phyloP scores from a whole-genome alignment of 2,329 filamentous ascomycete genomes.

The Apiospora hydei region DNA sequence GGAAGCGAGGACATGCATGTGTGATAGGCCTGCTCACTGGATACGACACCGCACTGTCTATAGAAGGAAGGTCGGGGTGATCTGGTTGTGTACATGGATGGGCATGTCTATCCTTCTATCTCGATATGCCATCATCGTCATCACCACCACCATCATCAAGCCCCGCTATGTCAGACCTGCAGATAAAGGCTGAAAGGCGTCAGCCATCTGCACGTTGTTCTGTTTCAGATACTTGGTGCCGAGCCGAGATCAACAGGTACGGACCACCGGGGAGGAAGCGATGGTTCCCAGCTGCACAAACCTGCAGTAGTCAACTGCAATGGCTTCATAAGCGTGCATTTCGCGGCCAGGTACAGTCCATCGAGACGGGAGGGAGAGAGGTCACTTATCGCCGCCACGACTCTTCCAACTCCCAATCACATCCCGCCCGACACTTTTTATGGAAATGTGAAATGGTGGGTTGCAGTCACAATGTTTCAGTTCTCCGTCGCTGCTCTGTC shows the following conservation, averaged over 20 bases:
- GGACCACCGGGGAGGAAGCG: background rate
- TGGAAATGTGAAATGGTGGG: background rate
- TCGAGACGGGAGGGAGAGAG: too few species aligned
- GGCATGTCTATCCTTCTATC: background rate
- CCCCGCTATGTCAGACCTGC: slow-evolving; percentile 19
- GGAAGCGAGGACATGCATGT: background rate
- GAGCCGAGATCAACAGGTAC: slow-evolving; percentile 19
- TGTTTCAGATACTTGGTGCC: slow-evolving; percentile 5
- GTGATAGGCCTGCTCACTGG: background rate
- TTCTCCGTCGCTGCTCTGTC: background rate
- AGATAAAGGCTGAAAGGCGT: background rate
- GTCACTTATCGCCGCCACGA: background rate
- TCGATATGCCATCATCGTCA: background rate
- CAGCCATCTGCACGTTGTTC: slow-evolving; percentile 12
- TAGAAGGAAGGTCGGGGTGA: slow-evolving; percentile 4
- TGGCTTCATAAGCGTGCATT: slow-evolving; percentile 10
- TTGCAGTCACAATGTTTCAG: slow-evolving; percentile 18
- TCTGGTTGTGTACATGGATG: background rate
- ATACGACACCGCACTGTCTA: background rate
- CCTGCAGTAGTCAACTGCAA: background rate
- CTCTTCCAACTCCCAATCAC: background rate
- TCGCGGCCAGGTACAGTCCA: background rate
- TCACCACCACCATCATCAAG: background rate
- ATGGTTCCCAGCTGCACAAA: slow-evolving; percentile 3
- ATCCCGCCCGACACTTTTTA: background rate